A percentile compares a stretch with the other conserved stretches of the same genome.
Evolutionary conservation across 306 rosid genomes (phyloP).

Genomic region (Begonia loranthoides): DNA sequence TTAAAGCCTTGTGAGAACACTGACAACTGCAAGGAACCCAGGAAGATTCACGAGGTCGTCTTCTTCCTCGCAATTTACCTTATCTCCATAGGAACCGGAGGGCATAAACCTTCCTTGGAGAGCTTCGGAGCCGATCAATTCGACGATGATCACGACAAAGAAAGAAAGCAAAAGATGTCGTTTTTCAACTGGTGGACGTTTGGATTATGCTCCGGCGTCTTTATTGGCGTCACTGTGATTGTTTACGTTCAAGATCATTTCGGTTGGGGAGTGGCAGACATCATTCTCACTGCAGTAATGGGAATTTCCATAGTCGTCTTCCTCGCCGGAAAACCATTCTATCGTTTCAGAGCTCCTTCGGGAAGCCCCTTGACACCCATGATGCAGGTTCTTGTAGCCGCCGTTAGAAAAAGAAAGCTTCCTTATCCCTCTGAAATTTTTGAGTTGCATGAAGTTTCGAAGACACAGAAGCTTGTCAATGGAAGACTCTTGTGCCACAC

Average conservation of each 20-base stretch:
- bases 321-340: constrained; percentile 46
- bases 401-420: constrained; percentile 50
- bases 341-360: constrained; percentile 42
- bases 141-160: constrained; percentile 54
- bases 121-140: constrained; percentile 96
- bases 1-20: constrained; percentile 41
- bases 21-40: constrained; percentile 34
- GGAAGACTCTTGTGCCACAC: constrained; percentile 55
- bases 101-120: constrained; percentile 81
- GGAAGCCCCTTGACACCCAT: constrained; percentile 97
- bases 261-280: constrained; percentile 65
- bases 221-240: constrained; percentile 69
- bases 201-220: constrained; percentile 63
- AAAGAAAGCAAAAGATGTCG: constrained; percentile 75
- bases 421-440: constrained; percentile 41
- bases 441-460: constrained; percentile 41
- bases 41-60: constrained; percentile 48
- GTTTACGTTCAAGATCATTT: constrained; percentile 73
- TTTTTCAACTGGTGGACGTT: constrained; percentile 95
- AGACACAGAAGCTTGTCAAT: constrained; percentile 10
- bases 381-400: constrained; percentile 76
- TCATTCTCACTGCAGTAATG: constrained; percentile 54
- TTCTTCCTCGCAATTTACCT: constrained; percentile 74
- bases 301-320: constrained; percentile 55
- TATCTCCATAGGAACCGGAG: constrained; percentile 76